A percentile compares a stretch with the other conserved stretches of the same genome.
These are phyloP conservation scores for Dentiscutata heterogama DNA, from an alignment of 371 early-diverging fungal species.

Conservation along the genomic window DNA sequence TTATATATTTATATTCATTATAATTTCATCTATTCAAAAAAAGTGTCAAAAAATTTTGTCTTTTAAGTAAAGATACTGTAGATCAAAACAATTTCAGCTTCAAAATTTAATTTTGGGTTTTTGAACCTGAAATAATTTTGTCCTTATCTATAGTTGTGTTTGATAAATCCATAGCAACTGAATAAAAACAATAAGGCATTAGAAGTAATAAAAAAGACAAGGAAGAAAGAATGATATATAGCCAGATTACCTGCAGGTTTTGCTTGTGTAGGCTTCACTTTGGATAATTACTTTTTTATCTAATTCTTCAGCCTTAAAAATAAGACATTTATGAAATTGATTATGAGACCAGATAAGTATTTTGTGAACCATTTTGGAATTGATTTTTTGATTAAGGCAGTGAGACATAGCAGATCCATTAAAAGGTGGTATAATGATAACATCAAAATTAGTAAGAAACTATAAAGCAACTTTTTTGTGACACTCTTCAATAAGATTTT, in stretches of 20 bases:
- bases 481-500: not conserved
- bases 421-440: conserved; percentile 8
- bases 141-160: too few species aligned
- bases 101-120: too few species aligned
- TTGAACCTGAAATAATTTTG: too few species aligned
- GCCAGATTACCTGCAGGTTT: not conserved
- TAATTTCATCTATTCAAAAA: too few species aligned
- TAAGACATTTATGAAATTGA: not conserved
- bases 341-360: conserved; percentile 12
- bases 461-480: conserved; percentile 5
- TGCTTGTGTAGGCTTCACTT: conserved; percentile 5
- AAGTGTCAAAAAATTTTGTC: too few species aligned
- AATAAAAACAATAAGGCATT: too few species aligned
- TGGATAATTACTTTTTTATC: conserved; percentile 1
- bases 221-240: too few species aligned
- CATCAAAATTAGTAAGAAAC: conserved; percentile 20
- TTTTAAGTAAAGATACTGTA: too few species aligned
- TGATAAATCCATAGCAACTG: too few species aligned
- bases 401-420: conserved; percentile 1
- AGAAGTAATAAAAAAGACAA: too few species aligned
- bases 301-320: conserved; percentile 22
- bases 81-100: too few species aligned
- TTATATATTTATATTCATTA: too few species aligned
- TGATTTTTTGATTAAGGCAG: not conserved
- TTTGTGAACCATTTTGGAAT: not conserved